Evolutionary conservation across 176 grass and related monocot genomes (phyloP).

Genomic region (Musa itinerans): DNA sequence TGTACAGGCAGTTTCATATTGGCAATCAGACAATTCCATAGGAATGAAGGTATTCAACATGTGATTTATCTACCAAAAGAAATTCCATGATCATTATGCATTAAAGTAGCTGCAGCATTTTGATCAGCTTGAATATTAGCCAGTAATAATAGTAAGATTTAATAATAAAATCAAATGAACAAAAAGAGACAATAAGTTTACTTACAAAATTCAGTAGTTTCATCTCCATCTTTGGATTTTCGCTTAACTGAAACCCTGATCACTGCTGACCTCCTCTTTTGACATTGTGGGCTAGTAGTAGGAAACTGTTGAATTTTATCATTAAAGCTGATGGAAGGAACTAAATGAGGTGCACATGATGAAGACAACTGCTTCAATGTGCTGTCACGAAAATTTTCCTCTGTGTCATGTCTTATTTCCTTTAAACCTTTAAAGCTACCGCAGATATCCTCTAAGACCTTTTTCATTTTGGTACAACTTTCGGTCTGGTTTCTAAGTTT

Average conservation of each 20-base stretch:
- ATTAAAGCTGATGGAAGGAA: slow-evolving; percentile 27
- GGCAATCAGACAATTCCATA: too few relatives aligned
- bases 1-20: too few relatives aligned
- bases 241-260: slow-evolving; percentile 82
- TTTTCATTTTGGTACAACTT: slow-evolving; percentile 40
- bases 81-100: too few relatives aligned
- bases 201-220: slow-evolving; percentile 71
- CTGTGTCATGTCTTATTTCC: slow-evolving; percentile 28
- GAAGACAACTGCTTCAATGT: slow-evolving; percentile 55
- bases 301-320: slow-evolving; percentile 65
- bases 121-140: too few relatives aligned
- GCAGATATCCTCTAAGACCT: slow-evolving; percentile 36
- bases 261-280: slow-evolving; percentile 76
- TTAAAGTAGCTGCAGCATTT: too few relatives aligned
- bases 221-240: slow-evolving; percentile 70
- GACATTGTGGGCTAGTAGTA: slow-evolving; percentile 39
- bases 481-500: slow-evolving; percentile 33
- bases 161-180: not conserved
- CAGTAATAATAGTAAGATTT: not conserved
- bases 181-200: not conserved
- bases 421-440: slow-evolving; percentile 26
- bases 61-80: too few relatives aligned
- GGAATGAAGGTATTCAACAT: too few relatives aligned
- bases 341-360: slow-evolving; percentile 56
- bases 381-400: slow-evolving; percentile 52